Conservation (phyloP, 228 moss, liverwort and hornwort genomes). For the Sphagnum fallax region DNA sequence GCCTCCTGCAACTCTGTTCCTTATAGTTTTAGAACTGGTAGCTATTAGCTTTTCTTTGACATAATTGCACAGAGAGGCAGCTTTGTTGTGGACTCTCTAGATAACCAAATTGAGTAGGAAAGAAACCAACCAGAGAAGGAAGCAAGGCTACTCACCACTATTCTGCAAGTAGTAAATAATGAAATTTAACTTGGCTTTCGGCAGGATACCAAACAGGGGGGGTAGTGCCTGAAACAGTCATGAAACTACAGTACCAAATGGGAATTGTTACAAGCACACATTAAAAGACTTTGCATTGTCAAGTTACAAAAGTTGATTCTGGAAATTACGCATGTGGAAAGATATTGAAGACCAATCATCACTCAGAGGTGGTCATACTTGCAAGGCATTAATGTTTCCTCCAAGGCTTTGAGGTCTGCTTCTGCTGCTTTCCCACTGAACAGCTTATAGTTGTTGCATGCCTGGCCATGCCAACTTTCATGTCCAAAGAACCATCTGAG, state of each 20-base stretch:
- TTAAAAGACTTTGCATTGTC: too few relatives aligned
- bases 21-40: slow-evolving; percentile 1
- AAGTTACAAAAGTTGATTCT: too few relatives aligned
- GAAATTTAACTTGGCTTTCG: slow-evolving; percentile 78
- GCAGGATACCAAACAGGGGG: slow-evolving; percentile 46
- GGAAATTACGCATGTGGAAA: too few relatives aligned
- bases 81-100: too few relatives aligned
- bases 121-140: too few relatives aligned
- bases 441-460: slow-evolving; percentile 86
- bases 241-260: too few relatives aligned
- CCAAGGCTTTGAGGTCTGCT: slow-evolving; percentile 45
- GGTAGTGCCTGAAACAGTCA: slow-evolving; percentile 47
- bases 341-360: neutral
- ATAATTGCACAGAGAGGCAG: too few relatives aligned
- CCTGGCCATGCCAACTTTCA: slow-evolving; percentile 21
- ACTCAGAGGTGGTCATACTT: slow-evolving; percentile 23
- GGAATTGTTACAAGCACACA: neutral
- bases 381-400: slow-evolving; percentile 47
- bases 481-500: neutral
- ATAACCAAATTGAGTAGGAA: too few relatives aligned
- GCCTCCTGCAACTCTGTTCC: slow-evolving; percentile 59
- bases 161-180: slow-evolving; percentile 64
- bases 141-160: slow-evolving; percentile 39
- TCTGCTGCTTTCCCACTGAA: slow-evolving; percentile 50
- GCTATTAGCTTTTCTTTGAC: too few relatives aligned